Evolutionary conservation across 352 stramenopile genomes (phyloP), one percentile per base, ranked within the genome.

Genomic region (Pythium brachiatum): DNA sequence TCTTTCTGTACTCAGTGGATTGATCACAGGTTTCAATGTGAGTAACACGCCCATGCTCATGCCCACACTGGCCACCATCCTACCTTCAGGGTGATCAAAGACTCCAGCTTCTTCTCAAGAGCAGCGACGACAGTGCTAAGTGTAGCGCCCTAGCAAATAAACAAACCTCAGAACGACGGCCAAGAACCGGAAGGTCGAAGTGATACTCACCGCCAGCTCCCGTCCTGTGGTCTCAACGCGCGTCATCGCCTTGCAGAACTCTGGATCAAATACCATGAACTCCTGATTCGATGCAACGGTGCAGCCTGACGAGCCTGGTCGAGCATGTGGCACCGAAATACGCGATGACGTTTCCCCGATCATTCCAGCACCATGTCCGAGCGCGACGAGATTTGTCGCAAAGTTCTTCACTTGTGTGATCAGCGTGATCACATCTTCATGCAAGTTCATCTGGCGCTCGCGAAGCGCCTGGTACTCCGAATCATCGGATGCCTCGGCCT

Each of bases 331-430:
- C 2, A 44, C 57, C 46, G 70, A 72, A 43, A 75, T 67, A 18
- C 67, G 65, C 34, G 56, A 54, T 7, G 55, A 62, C 41, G 57
- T 60, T 27, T 75, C 52, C 15, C 68, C 64, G 39, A 78, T 78
- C 41, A 73, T 62, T 8, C 63, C 61, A 3, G 68, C 64, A n/a
- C 60, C 60, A 50, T 78, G 68, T 7, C 70, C 70, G n/a, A 78
- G 47, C 16, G 70, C 70, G 7, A 82, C 69, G 8, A 79, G 54
- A 34, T 70, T 79, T 13, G 72, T 74, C 27, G 69, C 71, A 66
- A 74, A 82, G 47, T 62, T 82, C 51, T 79, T 79, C 46, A 76
- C 66, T 44, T 79, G 70, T 6, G 56, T 68, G 31, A 73, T 54
- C 31, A 82, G 52, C 12, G 47, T 50, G 4, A 60, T 25, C 5